Conservation (phyloP, 2,329 filamentous ascomycete species). For the Hypoxylon sp. region DNA sequence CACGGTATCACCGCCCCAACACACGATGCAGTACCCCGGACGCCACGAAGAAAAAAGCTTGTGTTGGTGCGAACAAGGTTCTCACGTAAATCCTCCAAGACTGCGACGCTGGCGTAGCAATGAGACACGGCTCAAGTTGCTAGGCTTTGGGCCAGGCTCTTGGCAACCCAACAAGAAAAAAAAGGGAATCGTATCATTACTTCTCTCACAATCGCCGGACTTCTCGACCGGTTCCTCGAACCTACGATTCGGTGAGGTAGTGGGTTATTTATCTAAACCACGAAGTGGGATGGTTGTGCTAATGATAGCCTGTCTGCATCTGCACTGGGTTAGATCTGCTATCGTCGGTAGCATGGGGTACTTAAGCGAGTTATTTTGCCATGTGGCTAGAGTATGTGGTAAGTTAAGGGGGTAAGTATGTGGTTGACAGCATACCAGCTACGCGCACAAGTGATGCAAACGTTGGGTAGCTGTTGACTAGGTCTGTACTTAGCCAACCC, state of each 20-base stretch:
- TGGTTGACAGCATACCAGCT: slow-evolving; percentile 12
- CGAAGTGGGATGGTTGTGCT: not conserved
- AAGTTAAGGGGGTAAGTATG: not conserved
- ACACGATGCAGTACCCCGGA: slow-evolving; percentile 12
- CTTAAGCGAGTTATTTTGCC: slow-evolving; percentile 14
- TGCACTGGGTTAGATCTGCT: slow-evolving; percentile 4
- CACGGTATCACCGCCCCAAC: slow-evolving; percentile 3
- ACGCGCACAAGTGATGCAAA: slow-evolving; percentile 16
- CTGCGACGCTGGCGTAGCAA: slow-evolving; percentile 25
- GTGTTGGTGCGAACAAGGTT: slow-evolving; percentile 8
- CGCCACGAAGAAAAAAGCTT: slow-evolving; percentile 29
- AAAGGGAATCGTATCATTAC: slow-evolving; percentile 10
- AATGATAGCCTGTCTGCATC: slow-evolving; percentile 1
- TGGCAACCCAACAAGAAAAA: slow-evolving; percentile 23
- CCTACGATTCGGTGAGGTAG: slow-evolving; percentile 19
- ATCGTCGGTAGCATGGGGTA: too few relatives aligned
- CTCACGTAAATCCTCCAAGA: slow-evolving; percentile 2
- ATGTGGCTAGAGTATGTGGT: slow-evolving; percentile 15
- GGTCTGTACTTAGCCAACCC: too few relatives aligned
- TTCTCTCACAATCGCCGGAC: slow-evolving; percentile 13
- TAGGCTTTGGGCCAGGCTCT: slow-evolving; percentile 19
- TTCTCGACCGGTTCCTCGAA: slow-evolving; percentile 17
- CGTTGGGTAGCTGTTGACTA: too few relatives aligned
- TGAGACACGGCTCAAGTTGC: slow-evolving; percentile 25
- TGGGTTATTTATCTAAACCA: slow-evolving; percentile 16